A percentile compares a stretch with the other conserved stretches of the same genome.
Conservation (phyloP, 345 rosid species). For the Arabidopsis arenosa region DNA sequence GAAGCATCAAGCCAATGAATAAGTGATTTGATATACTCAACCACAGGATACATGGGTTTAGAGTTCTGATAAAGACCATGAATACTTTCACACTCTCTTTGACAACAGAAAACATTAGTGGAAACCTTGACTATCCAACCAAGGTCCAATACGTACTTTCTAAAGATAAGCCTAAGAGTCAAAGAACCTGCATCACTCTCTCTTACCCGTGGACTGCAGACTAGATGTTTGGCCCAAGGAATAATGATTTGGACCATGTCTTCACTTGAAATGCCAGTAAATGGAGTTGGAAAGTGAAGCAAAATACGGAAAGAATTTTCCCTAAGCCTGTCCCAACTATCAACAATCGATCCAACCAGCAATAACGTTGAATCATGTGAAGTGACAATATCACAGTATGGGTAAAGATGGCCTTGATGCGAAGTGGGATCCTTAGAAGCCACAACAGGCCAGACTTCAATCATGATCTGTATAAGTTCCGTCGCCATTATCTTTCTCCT, state of each 20-base stretch:
- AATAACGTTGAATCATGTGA: slow-evolving; percentile 77
- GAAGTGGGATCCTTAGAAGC: slow-evolving; percentile 55
- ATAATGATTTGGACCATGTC: slow-evolving; percentile 70
- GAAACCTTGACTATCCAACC: slow-evolving; percentile 79
- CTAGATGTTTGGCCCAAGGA: slow-evolving; percentile 83
- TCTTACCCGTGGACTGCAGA: slow-evolving; percentile 95
- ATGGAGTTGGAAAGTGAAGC: slow-evolving; percentile 87
- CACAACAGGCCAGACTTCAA: slow-evolving; percentile 76
- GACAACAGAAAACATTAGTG: slow-evolving; percentile 55
- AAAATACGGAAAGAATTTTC: slow-evolving; percentile 88
- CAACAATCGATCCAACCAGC: slow-evolving; percentile 87
- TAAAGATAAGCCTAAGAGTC: slow-evolving; percentile 78
- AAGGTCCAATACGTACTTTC: slow-evolving; percentile 87
- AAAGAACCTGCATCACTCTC: slow-evolving; percentile 98
- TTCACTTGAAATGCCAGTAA: slow-evolving; percentile 83
- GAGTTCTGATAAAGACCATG: slow-evolving; percentile 45
- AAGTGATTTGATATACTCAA: slow-evolving; percentile 72
- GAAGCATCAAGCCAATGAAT: slow-evolving; percentile 76
- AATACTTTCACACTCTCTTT: slow-evolving; percentile 45
- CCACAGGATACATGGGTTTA: slow-evolving; percentile 57
- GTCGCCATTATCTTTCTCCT: slow-evolving; percentile 95
- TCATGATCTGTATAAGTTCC: slow-evolving; percentile 83
- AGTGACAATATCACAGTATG: slow-evolving; percentile 67
- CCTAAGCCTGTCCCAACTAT: slow-evolving; percentile 97
- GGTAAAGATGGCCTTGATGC: slow-evolving; percentile 61